Evolutionary conservation across 306 rosid species (phyloP), one percentile per base, ranked within the genome.

Genomic region (Dalbergia cultrata): DNA sequence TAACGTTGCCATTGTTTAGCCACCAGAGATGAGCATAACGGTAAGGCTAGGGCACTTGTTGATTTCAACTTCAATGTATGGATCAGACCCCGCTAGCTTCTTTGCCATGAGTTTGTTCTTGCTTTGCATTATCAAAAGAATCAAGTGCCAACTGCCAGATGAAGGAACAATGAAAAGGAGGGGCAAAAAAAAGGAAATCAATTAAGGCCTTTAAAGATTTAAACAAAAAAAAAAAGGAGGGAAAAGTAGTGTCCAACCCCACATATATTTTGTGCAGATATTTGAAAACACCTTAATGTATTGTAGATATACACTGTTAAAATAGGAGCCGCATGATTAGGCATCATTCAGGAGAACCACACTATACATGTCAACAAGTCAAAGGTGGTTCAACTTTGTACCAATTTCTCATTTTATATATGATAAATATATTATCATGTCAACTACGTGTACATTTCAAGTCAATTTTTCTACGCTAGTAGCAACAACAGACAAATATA

Each of bases 241-340:
- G 26, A 83, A 86, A 83, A 86, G 83, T 45, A 31, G 19, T 21
- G 43, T 61, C 63, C 73, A 72, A 69, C 77, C 85, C 85, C 75
- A 86, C 80, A 9, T 41, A 60, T 2, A 44, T 4, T 58, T 19
- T 9, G n/a, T 70, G 69, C 53, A 69, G 26, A 21, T 33, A 35
- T 72, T 49, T 75, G 50, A 66, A 56, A 43, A 39, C 59, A 4
- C 47, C 21, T 54, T 44, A 47, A 56, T 56, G 12, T 5, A 52
- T 41, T 26, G 2, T 26, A 22, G 0, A 26, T 26, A 44, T 18
- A 58, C 53, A 68, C 68, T 13, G 22, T 64, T 78, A 39, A 63
- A 63, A 52, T 56, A 1, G 69, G 58, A 77, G 45, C 72, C 74
- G 41, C 50, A 71, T 72, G 63, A 72, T 79, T 72, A 57, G 8